Conservation (phyloP, 164 flowering plant genomes). For the Vitis amurensis region DNA sequence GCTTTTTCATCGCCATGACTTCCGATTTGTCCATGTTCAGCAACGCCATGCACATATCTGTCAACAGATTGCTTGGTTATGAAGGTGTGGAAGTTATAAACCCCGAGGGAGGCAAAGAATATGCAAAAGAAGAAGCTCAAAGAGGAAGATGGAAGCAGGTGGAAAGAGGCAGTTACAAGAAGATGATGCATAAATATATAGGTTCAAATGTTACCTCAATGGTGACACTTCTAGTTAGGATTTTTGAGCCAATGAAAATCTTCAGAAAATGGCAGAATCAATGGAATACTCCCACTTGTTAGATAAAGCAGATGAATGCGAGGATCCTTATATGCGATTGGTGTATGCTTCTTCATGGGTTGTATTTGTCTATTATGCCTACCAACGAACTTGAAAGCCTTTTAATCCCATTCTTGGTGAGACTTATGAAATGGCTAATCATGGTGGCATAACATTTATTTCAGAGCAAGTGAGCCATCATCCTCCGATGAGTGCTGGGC, state of each 20-base stretch:
- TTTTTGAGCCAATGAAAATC: slow-evolving; percentile 89
- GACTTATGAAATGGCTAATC: slow-evolving; percentile 83
- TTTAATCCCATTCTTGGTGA: slow-evolving; percentile 95
- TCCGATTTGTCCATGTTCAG: slow-evolving; percentile 59
- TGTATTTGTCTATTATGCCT: slow-evolving; percentile 75
- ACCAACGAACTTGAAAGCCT: slow-evolving; percentile 78
- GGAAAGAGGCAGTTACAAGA: slow-evolving; percentile 84
- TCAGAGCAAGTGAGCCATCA: slow-evolving; percentile 95
- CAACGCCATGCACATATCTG: slow-evolving; percentile 65
- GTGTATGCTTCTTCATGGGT: slow-evolving; percentile 70
- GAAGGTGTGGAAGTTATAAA: slow-evolving; percentile 82
- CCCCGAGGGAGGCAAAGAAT: slow-evolving; percentile 85
- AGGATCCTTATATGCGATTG: slow-evolving; percentile 87
- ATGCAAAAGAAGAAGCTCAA: slow-evolving; percentile 80
- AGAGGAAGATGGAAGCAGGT: slow-evolving; percentile 88
- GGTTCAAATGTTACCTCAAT: slow-evolving; percentile 85
- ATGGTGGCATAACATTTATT: slow-evolving; percentile 72
- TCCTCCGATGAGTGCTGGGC: slow-evolving; percentile 91
- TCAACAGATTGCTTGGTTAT: slow-evolving; percentile 40
- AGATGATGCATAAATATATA: slow-evolving; percentile 84
- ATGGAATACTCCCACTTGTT: slow-evolving; percentile 87
- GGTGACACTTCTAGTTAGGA: slow-evolving; percentile 87
- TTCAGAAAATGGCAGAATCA: slow-evolving; percentile 90
- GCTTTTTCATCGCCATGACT: slow-evolving; percentile 61
- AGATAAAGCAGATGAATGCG: slow-evolving; percentile 83